Base-by-base conservation (phyloP, 1,284 basidiomycete species). In the Malassezia equina region DNA sequence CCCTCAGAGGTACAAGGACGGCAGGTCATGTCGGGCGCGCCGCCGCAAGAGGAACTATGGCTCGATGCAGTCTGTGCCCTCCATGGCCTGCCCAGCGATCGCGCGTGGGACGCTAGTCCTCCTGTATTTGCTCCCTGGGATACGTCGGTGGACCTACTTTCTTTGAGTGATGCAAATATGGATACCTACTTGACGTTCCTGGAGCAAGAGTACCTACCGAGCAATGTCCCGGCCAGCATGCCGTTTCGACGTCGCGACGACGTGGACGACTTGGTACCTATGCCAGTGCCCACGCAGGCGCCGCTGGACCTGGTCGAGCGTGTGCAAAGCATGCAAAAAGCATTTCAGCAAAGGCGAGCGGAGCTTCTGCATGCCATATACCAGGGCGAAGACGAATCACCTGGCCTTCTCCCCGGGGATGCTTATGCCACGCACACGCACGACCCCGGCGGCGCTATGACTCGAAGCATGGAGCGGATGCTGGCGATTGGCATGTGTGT, bases 1-100 rank as follows among this genome's bases (percentile, higher is more conserved):
- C 21, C 51, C 12, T 27, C 7, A 55, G 44, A 31, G 50, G 63
- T 55, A 39, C 24, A 52, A 13, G 57, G 51, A n/a, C 27, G 60
- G 3, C 29, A 65, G 5, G 52, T 43, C 11, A 46, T 66, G 71
- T 63, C 83, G 83, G 66, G 67, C 72, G 24, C 80, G n/a, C 49
- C 55, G 39, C 23, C 13, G 33, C 32, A 47, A 3, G 19, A 33
- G 7, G 29, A 25, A 13, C 17, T 9, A 19, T 57, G 55, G 55
- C 33, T 57, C 33, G 39, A 29, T 29, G 50, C 55, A 21, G 17
- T 51, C 12, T 34, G 41, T 9, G 24, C 28, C 11, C 25, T 42
- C 9, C 31, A 47, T 19, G 43, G 43, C n/a, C 21, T 45, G n/a
- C 29, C 50, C 25, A 23, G 24, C 12, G 39, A 28, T 32, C 23